Conservation (phyloP, 805 yeast species). For the Geotrichum ghanense region DNA sequence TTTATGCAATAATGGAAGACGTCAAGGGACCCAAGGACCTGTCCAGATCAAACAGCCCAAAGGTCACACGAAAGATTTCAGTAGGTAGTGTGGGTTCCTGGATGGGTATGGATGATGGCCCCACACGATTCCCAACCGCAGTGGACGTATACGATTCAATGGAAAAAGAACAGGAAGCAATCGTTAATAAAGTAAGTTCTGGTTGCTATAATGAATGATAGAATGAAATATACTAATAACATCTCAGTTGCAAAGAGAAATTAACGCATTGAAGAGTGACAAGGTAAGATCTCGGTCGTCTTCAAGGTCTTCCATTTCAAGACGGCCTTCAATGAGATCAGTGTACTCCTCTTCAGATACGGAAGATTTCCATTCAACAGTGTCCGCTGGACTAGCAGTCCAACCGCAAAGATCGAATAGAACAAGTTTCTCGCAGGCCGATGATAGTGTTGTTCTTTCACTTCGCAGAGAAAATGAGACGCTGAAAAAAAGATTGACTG, state of each 20-base stretch:
- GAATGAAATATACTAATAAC: not conserved
- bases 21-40: not conserved
- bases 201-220: too few relatives aligned
- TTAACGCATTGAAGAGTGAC: conserved; percentile 41
- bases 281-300: conserved; percentile 24
- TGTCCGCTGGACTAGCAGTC: conserved; percentile 3
- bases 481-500: conserved; percentile 21
- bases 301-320: conserved; percentile 20
- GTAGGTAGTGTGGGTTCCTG: not conserved
- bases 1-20: not conserved
- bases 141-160: conserved; percentile 28
- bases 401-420: conserved; percentile 12
- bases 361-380: conserved; percentile 11
- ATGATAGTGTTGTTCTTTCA: conserved; percentile 9
- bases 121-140: not conserved
- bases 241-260: conserved; percentile 44
- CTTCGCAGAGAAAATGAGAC: conserved; percentile 21
- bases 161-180: conserved; percentile 70
- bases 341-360: conserved; percentile 13
- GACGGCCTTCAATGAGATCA: conserved; percentile 17
- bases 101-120: not conserved
- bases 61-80: not conserved
- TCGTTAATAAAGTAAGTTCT: conserved; percentile 42
- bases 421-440: conserved; percentile 16
- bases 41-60: not conserved